Conservation (phyloP, 768 basidiomycete species). For the Leccinum fibrillosum region DNA sequence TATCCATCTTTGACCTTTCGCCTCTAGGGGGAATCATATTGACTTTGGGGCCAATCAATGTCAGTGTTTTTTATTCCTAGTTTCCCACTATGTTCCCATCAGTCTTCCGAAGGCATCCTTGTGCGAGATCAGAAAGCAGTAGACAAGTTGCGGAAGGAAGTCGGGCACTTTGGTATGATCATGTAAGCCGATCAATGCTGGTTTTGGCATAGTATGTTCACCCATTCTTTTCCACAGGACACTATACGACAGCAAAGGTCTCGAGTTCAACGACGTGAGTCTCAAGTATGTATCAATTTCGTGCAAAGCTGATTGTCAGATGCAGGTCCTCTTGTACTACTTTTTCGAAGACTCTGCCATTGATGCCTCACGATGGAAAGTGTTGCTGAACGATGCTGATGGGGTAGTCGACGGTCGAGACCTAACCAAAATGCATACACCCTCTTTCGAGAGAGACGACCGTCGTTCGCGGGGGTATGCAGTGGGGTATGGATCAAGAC, state of each 20-base stretch:
- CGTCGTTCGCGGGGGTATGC: slow-evolving; percentile 52
- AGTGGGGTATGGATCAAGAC: slow-evolving; percentile 42
- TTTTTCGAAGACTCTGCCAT: slow-evolving; percentile 67
- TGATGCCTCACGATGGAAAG: slow-evolving; percentile 54
- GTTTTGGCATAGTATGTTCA: background rate
- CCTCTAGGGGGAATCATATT: slow-evolving; percentile 41
- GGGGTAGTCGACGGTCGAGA: slow-evolving; percentile 14
- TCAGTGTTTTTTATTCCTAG: slow-evolving; percentile 23
- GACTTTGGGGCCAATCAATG: slow-evolving; percentile 69
- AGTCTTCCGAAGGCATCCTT: slow-evolving; percentile 49
- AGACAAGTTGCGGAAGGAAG: slow-evolving; percentile 43
- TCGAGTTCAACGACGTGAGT: slow-evolving; percentile 24
- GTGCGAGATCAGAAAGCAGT: slow-evolving; percentile 59
- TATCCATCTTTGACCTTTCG: slow-evolving; percentile 7
- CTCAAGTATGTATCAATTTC: background rate
- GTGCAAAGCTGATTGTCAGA: background rate
- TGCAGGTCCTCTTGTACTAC: slow-evolving; percentile 67
- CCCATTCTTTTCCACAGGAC: slow-evolving; percentile 16
- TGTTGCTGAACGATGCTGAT: slow-evolving; percentile 45
- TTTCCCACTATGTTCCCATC: background rate
- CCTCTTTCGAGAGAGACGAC: slow-evolving; percentile 44
- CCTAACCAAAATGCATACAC: slow-evolving; percentile 29
- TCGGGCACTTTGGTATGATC: slow-evolving; percentile 58
- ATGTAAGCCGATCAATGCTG: slow-evolving; percentile 39
- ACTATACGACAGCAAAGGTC: slow-evolving; percentile 32